Base-by-base conservation (phyloP, 257 asterid genomes). In the Thymus mandschuricus region DNA sequence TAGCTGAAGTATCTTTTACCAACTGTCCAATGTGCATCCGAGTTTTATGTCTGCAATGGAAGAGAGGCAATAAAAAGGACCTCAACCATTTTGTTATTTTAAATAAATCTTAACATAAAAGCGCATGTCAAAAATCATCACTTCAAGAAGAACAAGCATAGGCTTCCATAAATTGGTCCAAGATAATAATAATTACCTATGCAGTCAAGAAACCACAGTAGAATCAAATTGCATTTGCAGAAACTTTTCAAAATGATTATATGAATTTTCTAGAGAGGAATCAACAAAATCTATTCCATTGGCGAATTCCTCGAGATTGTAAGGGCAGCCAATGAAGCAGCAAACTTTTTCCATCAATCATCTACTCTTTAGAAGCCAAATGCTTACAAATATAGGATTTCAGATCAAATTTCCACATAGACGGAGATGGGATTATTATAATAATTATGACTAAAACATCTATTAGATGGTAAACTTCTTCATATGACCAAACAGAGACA, bases 1-100 rank as follows among this genome's bases (percentile, higher is more conserved):
- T 86, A 35, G 92, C 87, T 29, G 92, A 86, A 45, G 97, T 88
- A 76, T 90, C 95, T 85, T 92, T 92, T 68, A 89, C 95, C 68
- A 91, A 58, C 72, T 90, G 90, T 31, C 87, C 91, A 64, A 90
- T 83, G 78, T 88, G 96, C 60, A 92, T 80, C 69, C 96, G 88
- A 15, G 96, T 86, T 83, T 92, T 92, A 83, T 84, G 96, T 82
- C 97, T 93, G 86, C 74, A 66, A 64, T 77, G 67, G 56, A 68
- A 60, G 38, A 70, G 27, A 71, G 72, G 66, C 55, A 66, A 49
- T 50, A 62, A 74, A 78, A 69, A 52, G 15, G 59, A 71, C 75
- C 71, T 52, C 68, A 62, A 51, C 38, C 6, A 64, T 10, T 46
- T 31, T 30, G 50, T 73, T 69, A 11, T 63, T 13, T 61, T 21